Evolutionary conservation across 73 alveolate genomes (phyloP), one percentile per base, ranked within the genome.

Genomic region (Paramecium primaurelia): DNA sequence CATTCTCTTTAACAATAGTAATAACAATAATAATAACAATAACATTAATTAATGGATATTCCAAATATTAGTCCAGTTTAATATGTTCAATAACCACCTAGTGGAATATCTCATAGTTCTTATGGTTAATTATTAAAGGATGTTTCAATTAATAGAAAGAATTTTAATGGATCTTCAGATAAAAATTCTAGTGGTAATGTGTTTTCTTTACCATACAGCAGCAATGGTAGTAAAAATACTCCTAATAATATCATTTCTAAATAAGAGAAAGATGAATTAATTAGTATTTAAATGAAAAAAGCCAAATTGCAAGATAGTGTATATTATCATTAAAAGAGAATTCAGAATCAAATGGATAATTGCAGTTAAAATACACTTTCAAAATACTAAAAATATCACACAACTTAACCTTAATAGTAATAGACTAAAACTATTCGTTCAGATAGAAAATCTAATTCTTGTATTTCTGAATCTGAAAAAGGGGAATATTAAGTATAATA

Each of bases 21-120:
- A 54, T 54, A 54, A 54, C 68, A 54, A 54, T 47, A 10, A 47
- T 47, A 47, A 14, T 54, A 54, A 54, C 9, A 42, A 80, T 47
- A n/a, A 45, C 73, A 80, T 32, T 28, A 42, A 37, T 16, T 44
- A 7, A 73, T 73, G 71, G 91, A 80, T 40, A 38, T 75, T 10
- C 91, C 73, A 45, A 80, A 80, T 18, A 80, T 80, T 6, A 80
- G 91, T 80, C 91, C 91, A 22, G 91, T 80, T 3, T 14, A 34
- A 12, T 80, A 80, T 80, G 12, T 45, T 22, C 16, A 80, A 26
- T 36, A 80, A 22, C 91, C 91, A 11, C 75, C 71, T 7, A 80
- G 91, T 80, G 91, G 77, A 45, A 32, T 80, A 2, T 80, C 91
- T 3, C 91, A 80, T 18, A 42, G 77, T 12, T 45, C 77, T 3